Base-by-base conservation (phyloP, 148 eudicot species). In the Vaccinium vitisidaea region DNA sequence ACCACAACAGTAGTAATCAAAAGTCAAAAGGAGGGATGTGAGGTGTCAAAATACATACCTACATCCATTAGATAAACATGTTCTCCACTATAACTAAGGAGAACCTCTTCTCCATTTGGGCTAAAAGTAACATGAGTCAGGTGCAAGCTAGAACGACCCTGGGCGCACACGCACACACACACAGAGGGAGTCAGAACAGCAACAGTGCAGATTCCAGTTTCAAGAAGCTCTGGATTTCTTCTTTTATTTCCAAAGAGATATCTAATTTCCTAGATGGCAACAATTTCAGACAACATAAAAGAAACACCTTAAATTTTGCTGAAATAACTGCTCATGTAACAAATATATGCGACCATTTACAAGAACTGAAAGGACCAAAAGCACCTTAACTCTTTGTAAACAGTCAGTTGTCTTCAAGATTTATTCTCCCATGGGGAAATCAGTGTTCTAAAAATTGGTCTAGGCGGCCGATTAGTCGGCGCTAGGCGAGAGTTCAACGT, bases 11-110 rank as follows among this genome's bases (percentile, higher is more conserved):
- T 36, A 32, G 43, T 58, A 55, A 56, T 36, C 25, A 56, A 79
- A 79, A 32, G 2, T n/a, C 7, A 61, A 61, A 53, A 77, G n/a
- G 76, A 32, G 27, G 67, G 67, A 50, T 36, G 36, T 32, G 70
- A 67, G 75, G 25, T 21, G 61, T 61, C 61, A 58, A 82, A 83
- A 75, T 23, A 80, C 83, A 85, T 91, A 95, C 98, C 96, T 43
- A 90, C 90, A 92, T 97, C 99, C 98, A 97, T 95, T 69, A 95
- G 83, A 90, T 97, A 97, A 15, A 93, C 98, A 88, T 97, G 96
- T 82, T 97, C 99, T 80, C 98, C 99, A 81, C 99, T 97, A 80
- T 97, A 97, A 84, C 91, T 97, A 61, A 94, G 91, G 61, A 97
- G 98, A 86, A 93, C 90, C 87, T 97, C 99, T 86, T 94, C 98